A percentile compares a stretch with the other conserved stretches of the same genome.
Evolutionary conservation across 495 filamentous ascomycete species (phyloP).

Genomic region (Chaetomium fimeti): DNA sequence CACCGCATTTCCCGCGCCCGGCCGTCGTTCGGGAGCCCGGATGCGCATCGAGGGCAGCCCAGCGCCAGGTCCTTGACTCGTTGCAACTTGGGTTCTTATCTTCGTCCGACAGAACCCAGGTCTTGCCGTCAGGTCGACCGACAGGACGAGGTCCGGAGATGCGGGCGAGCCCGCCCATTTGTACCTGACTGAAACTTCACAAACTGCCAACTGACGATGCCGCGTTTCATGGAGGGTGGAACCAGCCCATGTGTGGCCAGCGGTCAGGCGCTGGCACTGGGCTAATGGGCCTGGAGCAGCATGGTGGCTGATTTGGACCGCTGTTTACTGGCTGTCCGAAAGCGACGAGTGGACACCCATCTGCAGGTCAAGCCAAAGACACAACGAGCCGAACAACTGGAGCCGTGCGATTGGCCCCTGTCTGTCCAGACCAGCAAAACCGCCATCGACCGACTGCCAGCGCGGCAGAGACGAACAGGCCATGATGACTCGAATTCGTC

Average conservation of each 20-base stretch:
- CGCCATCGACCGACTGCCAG: slow-evolving; percentile 13
- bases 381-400: slow-evolving; percentile 26
- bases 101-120: not conserved
- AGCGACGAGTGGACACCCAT: slow-evolving; percentile 21
- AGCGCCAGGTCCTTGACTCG: not conserved
- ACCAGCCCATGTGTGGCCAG: not conserved
- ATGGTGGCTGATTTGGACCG: slow-evolving; percentile 17
- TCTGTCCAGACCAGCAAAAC: slow-evolving; percentile 10
- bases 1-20: not conserved
- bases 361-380: slow-evolving; percentile 22
- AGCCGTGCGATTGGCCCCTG: slow-evolving; percentile 26
- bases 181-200: slow-evolving; percentile 24
- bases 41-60: not conserved
- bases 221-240: slow-evolving; percentile 5
- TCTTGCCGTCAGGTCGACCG: not conserved
- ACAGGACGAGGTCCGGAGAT: not conserved
- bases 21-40: not conserved
- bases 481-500: slow-evolving; percentile 7
- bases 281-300: slow-evolving; percentile 21
- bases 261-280: slow-evolving; percentile 7
- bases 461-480: not conserved
- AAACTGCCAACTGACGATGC: slow-evolving; percentile 5
- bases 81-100: not conserved
- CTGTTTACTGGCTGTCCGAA: slow-evolving; percentile 28
- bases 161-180: slow-evolving; percentile 20